Conservation (phyloP, 2,329 filamentous ascomycete species). For the Colletotrichum somersetense region DNA sequence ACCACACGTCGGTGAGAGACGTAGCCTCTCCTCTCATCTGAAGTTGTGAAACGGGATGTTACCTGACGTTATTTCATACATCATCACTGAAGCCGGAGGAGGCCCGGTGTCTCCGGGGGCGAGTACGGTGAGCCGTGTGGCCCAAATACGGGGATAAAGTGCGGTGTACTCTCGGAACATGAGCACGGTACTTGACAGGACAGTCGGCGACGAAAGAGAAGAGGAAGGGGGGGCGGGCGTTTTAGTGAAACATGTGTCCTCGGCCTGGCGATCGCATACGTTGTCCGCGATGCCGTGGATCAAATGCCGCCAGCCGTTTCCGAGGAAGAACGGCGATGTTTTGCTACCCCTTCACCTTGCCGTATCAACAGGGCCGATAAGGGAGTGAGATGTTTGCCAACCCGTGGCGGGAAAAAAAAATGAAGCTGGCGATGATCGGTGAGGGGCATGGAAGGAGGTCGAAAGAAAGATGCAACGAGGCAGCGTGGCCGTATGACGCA, state of each 20-base stretch:
- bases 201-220: not conserved
- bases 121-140: not conserved
- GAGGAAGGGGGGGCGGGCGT: not conserved
- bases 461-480: not conserved
- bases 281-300: not conserved
- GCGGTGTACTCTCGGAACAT: not conserved
- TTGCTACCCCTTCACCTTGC: not conserved
- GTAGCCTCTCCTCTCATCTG: not conserved
- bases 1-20: not conserved
- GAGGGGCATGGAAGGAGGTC: not conserved
- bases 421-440: slow-evolving; percentile 13
- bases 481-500: slow-evolving; percentile 8
- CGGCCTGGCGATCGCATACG: not conserved
- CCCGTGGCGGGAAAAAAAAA: slow-evolving; percentile 6
- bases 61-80: not conserved
- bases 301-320: not conserved
- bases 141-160: not conserved
- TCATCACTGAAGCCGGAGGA: not conserved
- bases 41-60: not conserved
- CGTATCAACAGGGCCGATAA: not conserved
- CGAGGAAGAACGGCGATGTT: not conserved
- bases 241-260: not conserved
- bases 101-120: not conserved
- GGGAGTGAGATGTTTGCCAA: slow-evolving; percentile 6
- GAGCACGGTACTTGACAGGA: not conserved